Evolutionary conservation across 2,329 filamentous ascomycete genomes (phyloP).

Genomic region (Fusarium caatingaense): DNA sequence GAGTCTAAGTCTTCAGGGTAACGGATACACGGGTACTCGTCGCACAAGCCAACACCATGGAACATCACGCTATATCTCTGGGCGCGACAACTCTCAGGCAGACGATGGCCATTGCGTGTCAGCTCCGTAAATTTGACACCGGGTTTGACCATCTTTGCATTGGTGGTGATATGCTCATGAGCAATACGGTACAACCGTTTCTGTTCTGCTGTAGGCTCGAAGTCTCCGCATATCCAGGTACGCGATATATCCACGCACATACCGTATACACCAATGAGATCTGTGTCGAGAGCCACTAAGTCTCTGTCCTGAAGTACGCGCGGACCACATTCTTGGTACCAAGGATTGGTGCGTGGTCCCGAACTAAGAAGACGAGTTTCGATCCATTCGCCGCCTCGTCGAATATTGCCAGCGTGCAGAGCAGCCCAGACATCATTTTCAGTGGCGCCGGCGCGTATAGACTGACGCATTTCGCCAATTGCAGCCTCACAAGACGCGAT

Average conservation of each 20-base stretch:
- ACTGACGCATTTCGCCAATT: neutral
- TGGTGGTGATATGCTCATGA: neutral
- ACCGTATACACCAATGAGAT: neutral
- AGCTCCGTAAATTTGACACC: neutral
- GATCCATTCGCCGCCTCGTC: neutral
- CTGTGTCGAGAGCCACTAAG: neutral
- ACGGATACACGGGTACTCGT: neutral
- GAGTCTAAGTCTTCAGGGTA: neutral
- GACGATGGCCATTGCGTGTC: neutral
- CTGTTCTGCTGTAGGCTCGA: neutral
- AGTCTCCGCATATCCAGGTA: neutral
- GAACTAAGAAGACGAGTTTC: conserved; percentile 2
- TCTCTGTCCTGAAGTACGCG: neutral
- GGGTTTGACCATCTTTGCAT: neutral
- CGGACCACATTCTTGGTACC: neutral
- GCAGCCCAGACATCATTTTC: conserved; percentile 4
- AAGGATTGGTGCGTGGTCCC: neutral
- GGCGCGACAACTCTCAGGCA: neutral
- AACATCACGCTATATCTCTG: neutral
- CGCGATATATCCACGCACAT: neutral
- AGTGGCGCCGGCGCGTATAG: neutral
- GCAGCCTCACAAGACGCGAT: neutral
- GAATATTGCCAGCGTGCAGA: neutral
- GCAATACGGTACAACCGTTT: conserved; percentile 1
- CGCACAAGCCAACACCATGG: neutral